Base-by-base conservation (phyloP, 2,329 filamentous ascomycete species). In the Venturia aucupariae region DNA sequence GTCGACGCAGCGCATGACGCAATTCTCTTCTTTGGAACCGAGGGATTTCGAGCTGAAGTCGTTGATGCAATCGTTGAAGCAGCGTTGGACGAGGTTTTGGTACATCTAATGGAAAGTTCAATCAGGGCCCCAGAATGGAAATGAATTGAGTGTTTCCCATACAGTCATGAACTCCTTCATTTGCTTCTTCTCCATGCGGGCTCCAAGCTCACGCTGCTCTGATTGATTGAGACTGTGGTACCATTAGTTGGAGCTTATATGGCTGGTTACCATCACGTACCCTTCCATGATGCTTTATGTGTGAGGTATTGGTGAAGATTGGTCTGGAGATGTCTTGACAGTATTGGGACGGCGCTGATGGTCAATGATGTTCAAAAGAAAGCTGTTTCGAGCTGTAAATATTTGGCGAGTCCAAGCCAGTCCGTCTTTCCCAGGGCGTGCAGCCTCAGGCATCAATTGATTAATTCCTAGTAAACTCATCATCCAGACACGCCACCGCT, bases 101-200 rank as follows among this genome's bases (percentile, higher is more conserved):
- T 88, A 88, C 81, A 86, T 87, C 85, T 88, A 69, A 60, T 19
- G 61, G 39, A 38, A 48, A 60, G 39, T 57, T 46, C 61, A 62
- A 63, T 66, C 67, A 62, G 68, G 65, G 63, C 64, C 42, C 32
- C 62, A 63, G 54, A 30, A 35, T 44, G 41, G 54, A 30, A 35
- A 32, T 27, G 38, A 41, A 1, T 42, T 60, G 41, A 6, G 11
- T 24, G 55, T 24, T 22, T 39, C 30, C 82, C 90, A 71, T 84
- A 97, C 94, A 72, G 86, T 90, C 88, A 97, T 96, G 76, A 99
- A 97, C 76, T 97, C 93, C 81, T 96, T 96, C 84, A 99, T 90
- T 80, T 99, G 94, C 80, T 94, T 95, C 80, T 90, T 90, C 82
- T 97, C 92, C 86, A 99, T 92, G 78, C 94, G 91, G 80, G 86